These are phyloP conservation scores for Botryotinia globosa DNA, from an alignment of 2,329 filamentous ascomycete genomes.

Conservation along the genomic window DNA sequence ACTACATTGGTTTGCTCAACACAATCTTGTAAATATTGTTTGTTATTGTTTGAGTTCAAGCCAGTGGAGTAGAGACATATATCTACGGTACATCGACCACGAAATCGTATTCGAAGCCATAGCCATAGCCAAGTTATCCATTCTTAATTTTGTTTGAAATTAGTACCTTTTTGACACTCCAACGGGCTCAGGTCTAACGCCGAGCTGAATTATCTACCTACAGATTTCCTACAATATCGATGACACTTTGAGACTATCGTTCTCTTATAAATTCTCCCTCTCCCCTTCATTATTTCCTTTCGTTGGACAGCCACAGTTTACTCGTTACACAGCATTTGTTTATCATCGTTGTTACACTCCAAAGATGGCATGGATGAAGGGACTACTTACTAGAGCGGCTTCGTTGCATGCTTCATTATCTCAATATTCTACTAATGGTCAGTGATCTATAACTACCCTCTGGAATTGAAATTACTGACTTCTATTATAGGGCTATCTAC, in stretches of 20 bases:
- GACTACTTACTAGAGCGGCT: constrained; percentile 11
- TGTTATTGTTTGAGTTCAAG: background rate
- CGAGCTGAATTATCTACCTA: constrained; percentile 18
- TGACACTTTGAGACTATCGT: background rate
- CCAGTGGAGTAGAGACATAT: background rate
- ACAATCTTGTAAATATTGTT: background rate
- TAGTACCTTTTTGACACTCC: background rate
- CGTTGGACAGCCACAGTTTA: background rate
- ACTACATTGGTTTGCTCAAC: background rate
- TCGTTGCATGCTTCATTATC: constrained; percentile 17
- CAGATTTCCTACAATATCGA: background rate
- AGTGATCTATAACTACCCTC: background rate
- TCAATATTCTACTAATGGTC: constrained; percentile 20
- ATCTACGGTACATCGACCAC: constrained; percentile 5
- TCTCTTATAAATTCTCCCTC: constrained; percentile 4
- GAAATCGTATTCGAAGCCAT: background rate
- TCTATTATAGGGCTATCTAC: constrained; percentile 19
- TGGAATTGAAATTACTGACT: background rate
- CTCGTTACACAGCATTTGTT: background rate
- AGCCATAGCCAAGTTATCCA: background rate
- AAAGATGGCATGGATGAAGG: constrained; percentile 17
- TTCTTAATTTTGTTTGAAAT: background rate
- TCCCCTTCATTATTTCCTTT: background rate
- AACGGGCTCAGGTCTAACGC: constrained; percentile 6
- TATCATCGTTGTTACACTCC: background rate